A percentile compares a stretch with the other conserved stretches of the same genome.
phyloP scores from a whole-genome alignment of 73 alveolate species.

The Paramecium sonneborni region DNA sequence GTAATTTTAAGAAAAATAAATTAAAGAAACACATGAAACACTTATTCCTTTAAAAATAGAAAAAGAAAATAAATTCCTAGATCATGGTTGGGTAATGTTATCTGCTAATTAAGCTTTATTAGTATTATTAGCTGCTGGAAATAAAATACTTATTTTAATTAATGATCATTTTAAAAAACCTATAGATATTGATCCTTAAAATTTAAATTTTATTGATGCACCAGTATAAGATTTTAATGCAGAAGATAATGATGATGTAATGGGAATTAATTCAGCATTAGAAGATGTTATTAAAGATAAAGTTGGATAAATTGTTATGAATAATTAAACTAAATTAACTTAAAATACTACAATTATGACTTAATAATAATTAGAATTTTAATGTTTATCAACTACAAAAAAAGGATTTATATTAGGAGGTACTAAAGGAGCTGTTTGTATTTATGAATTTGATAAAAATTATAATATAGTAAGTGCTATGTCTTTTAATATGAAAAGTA shows the following conservation, averaged over 20 bases:
- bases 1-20: constrained; percentile 49
- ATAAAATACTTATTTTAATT: constrained; percentile 36
- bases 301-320: background rate
- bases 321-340: constrained; percentile 33
- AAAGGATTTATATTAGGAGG: constrained; percentile 68
- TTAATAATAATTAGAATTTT: constrained; percentile 40
- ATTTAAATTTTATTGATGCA: constrained; percentile 66
- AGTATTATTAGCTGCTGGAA: constrained; percentile 62
- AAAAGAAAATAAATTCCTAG: constrained; percentile 64
- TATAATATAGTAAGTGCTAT: constrained; percentile 45
- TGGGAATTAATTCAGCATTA: constrained; percentile 54
- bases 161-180: constrained; percentile 61
- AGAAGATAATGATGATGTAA: constrained; percentile 64
- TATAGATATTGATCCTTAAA: constrained; percentile 61
- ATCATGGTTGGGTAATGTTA: constrained; percentile 62
- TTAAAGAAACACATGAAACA: constrained; percentile 62
- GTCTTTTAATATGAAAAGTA: constrained; percentile 61
- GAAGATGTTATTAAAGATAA: constrained; percentile 64
- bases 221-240: constrained; percentile 56
- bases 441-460: constrained; percentile 63
- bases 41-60: constrained; percentile 59
- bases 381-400: constrained; percentile 56
- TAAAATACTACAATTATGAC: constrained; percentile 18
- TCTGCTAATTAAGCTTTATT: constrained; percentile 49
- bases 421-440: constrained; percentile 57